Evolutionary conservation across 1,139 yeast genomes (phyloP), one percentile per base, ranked within the genome.

Genomic region (Pichia sp.): DNA sequence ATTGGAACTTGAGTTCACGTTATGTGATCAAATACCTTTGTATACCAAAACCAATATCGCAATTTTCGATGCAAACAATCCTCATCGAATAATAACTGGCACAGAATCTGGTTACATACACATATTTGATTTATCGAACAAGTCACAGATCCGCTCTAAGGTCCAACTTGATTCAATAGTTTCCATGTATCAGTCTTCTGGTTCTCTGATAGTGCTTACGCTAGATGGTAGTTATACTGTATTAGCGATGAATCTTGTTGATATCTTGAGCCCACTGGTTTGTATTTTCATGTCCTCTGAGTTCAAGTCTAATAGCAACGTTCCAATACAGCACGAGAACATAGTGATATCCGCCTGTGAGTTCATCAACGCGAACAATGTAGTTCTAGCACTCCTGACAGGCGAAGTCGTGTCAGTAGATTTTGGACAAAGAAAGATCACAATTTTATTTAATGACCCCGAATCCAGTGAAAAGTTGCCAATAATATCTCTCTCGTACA

Each of bases 341-440:
- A 34, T 30, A 8, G n/a, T 34, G 2, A 55, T 62, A 16, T 56
- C 64, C 2, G 50, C 64, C 2, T 47, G 57, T 44, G 39, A 16
- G 1, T 40, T 52, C 30, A 48, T 61, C 25, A 51, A 54, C 36
- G 43, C 57, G 18, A 57, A 56, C 46, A 55, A 54, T 28, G 44
- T 60, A 16, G 39, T 59, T 1, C 13, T 61, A 2, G 63, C 62
- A 2, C 47, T 60, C 10, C 46, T 60, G 3, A 51, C 59, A 0
- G 64, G 64, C 6, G 55, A 58, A 36, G 46, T 55, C 0, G 47
- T 49, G 13, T 23, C 44, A 4, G 41, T 43, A n/a, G 51, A 52
- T 39, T 47, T 52, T n/a, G 47, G 48, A 2, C 16, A 16, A 8
- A 26, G 44, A 19, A 48, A 39, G 13, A 9, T 49, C 4, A 5